Percentiles rank a stretch among this genome's conserved stretches.
phyloP scores from a whole-genome alignment of 768 basidiomycete species.

The Amanita polypyramis region DNA sequence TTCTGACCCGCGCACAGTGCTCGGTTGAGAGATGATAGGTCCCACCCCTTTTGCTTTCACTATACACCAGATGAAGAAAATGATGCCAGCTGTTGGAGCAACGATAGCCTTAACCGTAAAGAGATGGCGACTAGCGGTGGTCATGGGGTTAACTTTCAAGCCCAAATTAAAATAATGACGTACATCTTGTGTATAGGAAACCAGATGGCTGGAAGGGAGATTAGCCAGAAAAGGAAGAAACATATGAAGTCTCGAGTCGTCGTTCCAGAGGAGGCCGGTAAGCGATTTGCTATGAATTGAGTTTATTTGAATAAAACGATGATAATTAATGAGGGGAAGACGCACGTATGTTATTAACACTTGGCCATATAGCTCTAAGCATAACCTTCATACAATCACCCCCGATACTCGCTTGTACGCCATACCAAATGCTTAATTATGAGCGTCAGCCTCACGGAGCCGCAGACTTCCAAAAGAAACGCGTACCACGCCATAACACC shows the following conservation, averaged over 20 bases:
- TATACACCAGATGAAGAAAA: constrained; percentile 73
- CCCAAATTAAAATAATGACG: constrained; percentile 13
- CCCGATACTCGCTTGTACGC: constrained; percentile 77
- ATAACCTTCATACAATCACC: constrained; percentile 68
- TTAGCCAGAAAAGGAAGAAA: constrained; percentile 83
- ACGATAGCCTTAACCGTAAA: constrained; percentile 74
- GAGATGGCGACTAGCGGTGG: constrained; percentile 47
- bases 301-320: background rate
- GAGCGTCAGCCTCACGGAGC: background rate
- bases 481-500: constrained; percentile 64
- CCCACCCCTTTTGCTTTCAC: constrained; percentile 70
- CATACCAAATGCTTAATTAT: constrained; percentile 56
- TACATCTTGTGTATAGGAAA: constrained; percentile 77
- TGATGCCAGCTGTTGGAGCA: constrained; percentile 57
- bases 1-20: constrained; percentile 51
- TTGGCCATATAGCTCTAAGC: constrained; percentile 70
- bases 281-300: constrained; percentile 43
- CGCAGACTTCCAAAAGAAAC: background rate
- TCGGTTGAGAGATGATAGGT: constrained; percentile 58
- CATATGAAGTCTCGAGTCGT: constrained; percentile 67
- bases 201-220: constrained; percentile 73
- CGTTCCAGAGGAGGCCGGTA: constrained; percentile 67
- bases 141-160: background rate
- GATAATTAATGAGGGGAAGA: constrained; percentile 5
- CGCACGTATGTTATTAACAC: constrained; percentile 54